phyloP scores from a whole-genome alignment of 2,329 filamentous ascomycete genomes.

The Fusarium annulatum region DNA sequence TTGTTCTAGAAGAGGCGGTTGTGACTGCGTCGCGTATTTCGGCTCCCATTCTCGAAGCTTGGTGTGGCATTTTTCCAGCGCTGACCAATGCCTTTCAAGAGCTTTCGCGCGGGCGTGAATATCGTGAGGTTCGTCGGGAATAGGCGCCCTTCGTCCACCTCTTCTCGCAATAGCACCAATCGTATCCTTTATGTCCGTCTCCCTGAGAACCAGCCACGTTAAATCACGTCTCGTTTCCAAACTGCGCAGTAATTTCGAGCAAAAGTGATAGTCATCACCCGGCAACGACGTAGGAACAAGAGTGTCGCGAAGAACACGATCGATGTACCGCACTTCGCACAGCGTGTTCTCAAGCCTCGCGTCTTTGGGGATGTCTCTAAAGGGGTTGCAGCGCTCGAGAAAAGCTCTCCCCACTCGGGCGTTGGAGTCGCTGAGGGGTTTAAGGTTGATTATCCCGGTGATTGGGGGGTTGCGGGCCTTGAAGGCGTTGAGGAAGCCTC shows the following conservation, averaged over 20 bases:
- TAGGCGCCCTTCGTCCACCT: constrained; percentile 7
- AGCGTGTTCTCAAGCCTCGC: constrained; percentile 23
- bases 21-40: constrained; percentile 6
- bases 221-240: constrained; percentile 28
- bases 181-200: constrained; percentile 24
- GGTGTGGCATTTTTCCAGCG: constrained; percentile 29
- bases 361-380: constrained; percentile 19
- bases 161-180: constrained; percentile 18
- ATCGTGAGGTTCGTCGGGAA: constrained; percentile 17
- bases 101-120: constrained; percentile 12
- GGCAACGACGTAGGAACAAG: constrained; percentile 26
- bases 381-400: constrained; percentile 27
- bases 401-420: constrained; percentile 21
- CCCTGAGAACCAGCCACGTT: constrained; percentile 13
- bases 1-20: background rate
- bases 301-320: constrained; percentile 12
- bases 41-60: constrained; percentile 27
- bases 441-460: constrained; percentile 7
- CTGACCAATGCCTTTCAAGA: constrained; percentile 24
- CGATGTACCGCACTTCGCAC: constrained; percentile 30
- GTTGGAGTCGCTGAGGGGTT: constrained; percentile 10
- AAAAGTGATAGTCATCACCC: constrained; percentile 22
- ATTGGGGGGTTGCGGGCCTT: constrained; percentile 6
- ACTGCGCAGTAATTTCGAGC: constrained; percentile 20
- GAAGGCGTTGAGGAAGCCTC: constrained; percentile 27